phyloP scores from a whole-genome alignment of 1,139 yeast genomes.

The Hyphopichia buzzinii region DNA sequence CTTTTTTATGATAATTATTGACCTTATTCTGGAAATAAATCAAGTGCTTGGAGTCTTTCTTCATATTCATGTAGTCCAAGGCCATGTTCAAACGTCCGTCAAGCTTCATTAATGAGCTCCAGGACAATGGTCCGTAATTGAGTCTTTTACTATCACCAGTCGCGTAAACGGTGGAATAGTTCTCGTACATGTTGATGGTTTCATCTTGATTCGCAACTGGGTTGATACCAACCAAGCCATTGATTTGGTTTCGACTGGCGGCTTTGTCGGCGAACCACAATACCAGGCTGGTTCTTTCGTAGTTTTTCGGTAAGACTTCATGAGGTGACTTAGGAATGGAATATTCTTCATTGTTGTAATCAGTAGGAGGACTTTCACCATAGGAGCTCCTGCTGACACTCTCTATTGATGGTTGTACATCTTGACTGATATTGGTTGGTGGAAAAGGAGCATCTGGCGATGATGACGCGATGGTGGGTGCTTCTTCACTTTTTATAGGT shows the following conservation, averaged over 20 bases:
- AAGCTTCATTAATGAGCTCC: conserved; percentile 37
- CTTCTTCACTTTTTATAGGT: not conserved
- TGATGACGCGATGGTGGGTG: too few relatives aligned
- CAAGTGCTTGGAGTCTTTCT: conserved; percentile 5
- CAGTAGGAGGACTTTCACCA: not conserved
- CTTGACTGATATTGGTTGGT: not conserved
- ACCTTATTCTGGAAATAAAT: not conserved
- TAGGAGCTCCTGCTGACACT: not conserved
- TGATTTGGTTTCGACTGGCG: conserved; percentile 1
- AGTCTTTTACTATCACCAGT: conserved; percentile 22
- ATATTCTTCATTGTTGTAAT: not conserved
- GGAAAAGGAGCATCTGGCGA: not conserved
- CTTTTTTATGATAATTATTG: not conserved
- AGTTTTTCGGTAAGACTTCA: too few relatives aligned
- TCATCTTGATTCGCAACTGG: conserved; percentile 9
- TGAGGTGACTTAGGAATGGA: not conserved
- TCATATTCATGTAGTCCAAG: conserved; percentile 31
- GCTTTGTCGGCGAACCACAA: too few relatives aligned
- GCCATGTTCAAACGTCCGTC: conserved; percentile 43
- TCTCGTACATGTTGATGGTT: conserved; percentile 27
- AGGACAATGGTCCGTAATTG: conserved; percentile 37
- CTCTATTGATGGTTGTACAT: not conserved
- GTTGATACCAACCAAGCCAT: conserved; percentile 9
- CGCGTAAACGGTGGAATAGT: conserved; percentile 27
- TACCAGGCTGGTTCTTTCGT: too few relatives aligned